phyloP scores from a whole-genome alignment of 768 basidiomycete species.

The Boletus barrowsii region DNA sequence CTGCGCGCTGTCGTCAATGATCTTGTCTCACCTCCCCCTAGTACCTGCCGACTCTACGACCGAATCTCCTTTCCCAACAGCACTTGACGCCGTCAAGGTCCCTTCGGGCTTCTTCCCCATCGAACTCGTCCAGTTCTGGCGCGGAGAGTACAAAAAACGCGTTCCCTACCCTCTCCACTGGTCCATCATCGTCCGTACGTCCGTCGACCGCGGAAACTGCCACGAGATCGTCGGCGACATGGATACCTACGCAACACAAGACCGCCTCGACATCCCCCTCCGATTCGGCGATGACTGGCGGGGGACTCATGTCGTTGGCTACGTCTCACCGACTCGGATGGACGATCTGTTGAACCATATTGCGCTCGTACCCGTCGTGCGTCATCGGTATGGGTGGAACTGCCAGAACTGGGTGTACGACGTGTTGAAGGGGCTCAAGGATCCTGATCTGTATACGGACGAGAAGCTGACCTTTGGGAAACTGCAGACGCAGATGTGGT shows the following conservation, averaged over 20 bases:
- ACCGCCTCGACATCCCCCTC: slow-evolving; percentile 15
- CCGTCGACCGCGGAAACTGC: slow-evolving; percentile 17
- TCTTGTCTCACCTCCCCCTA: neutral
- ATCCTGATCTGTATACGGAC: slow-evolving; percentile 13
- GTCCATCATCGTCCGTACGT: slow-evolving; percentile 26
- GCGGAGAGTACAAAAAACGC: slow-evolving; percentile 15
- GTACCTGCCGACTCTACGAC: neutral
- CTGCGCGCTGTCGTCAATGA: neutral
- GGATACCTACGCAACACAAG: slow-evolving; percentile 18
- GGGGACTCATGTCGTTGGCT: slow-evolving; percentile 25
- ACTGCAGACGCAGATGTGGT: slow-evolving; percentile 29
- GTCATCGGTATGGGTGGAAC: slow-evolving; percentile 20
- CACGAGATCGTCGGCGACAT: slow-evolving; percentile 30
- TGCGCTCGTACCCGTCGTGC: slow-evolving; percentile 18
- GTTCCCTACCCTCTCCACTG: slow-evolving; percentile 27
- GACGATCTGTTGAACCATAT: slow-evolving; percentile 15
- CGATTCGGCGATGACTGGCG: slow-evolving; percentile 20
- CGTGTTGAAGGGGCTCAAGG: slow-evolving; percentile 12
- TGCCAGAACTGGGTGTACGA: slow-evolving; percentile 31
- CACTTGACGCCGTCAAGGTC: slow-evolving; percentile 19
- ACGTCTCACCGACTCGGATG: slow-evolving; percentile 15
- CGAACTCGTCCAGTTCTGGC: slow-evolving; percentile 31
- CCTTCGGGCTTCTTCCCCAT: slow-evolving; percentile 17
- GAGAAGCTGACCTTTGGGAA: slow-evolving; percentile 9
- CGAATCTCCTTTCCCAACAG: neutral